phyloP scores from a whole-genome alignment of 495 filamentous ascomycete genomes.

The Chaetomium fimeti region DNA sequence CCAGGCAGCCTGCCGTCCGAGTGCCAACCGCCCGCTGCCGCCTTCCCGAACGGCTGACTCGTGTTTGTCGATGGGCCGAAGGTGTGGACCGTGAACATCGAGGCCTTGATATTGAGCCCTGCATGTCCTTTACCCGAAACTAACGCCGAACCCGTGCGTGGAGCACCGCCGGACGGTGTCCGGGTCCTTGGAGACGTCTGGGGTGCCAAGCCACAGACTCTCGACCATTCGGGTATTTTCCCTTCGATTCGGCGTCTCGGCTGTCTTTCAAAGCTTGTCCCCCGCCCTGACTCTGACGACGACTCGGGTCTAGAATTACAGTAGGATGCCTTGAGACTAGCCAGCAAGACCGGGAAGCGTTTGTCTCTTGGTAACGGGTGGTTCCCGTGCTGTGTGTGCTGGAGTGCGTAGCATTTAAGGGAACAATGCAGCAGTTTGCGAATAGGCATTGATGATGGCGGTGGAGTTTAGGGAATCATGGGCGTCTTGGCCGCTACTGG shows the following conservation, averaged over 20 bases:
- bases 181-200: slow-evolving; percentile 28
- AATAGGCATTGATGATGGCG: not conserved
- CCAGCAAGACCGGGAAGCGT: not conserved
- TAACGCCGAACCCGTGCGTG: slow-evolving; percentile 11
- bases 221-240: slow-evolving; percentile 31
- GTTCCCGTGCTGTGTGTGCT: not conserved
- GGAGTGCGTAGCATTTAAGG: not conserved
- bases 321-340: too few relatives aligned
- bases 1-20: not conserved
- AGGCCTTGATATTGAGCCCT: slow-evolving; percentile 5
- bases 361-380: not conserved
- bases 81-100: not conserved
- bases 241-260: slow-evolving; percentile 7
- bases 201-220: not conserved
- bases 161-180: slow-evolving; percentile 9
- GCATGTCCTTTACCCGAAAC: slow-evolving; percentile 24
- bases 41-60: not conserved
- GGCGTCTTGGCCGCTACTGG: not conserved
- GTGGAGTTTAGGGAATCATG: not conserved
- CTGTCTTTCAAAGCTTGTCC: slow-evolving; percentile 10
- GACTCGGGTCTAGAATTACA: not conserved
- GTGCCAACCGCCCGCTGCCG: not conserved
- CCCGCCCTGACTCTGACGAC: not conserved
- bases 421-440: not conserved
- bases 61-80: slow-evolving; percentile 1